phyloP scores from a whole-genome alignment of 257 asterid species.

The Solanum pimpinellifolium region DNA sequence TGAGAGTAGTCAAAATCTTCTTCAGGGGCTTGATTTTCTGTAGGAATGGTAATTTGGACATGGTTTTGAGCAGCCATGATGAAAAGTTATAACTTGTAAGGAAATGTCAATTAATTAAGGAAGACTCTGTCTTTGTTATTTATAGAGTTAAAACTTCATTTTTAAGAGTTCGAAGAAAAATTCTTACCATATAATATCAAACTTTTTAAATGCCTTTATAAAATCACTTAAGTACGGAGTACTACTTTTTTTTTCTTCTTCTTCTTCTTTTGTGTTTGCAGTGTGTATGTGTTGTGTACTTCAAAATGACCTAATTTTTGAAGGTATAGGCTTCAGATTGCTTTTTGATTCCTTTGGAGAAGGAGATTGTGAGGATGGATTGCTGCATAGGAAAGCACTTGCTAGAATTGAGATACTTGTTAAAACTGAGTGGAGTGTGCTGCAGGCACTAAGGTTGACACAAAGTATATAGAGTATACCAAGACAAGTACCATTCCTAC shows the following conservation, averaged over 20 bases:
- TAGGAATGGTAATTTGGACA: constrained; percentile 22
- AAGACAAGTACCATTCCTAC: constrained; percentile 25
- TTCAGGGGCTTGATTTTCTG: constrained; percentile 5
- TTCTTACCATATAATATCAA: neutral
- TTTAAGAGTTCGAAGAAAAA: neutral
- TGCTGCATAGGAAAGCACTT: constrained; percentile 24
- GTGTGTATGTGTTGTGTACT: neutral
- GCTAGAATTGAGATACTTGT: neutral
- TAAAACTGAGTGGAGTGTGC: constrained; percentile 38
- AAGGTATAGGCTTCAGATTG: neutral
- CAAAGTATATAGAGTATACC: constrained; percentile 3
- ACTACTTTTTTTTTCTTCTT: neutral
- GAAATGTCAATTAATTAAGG: neutral
- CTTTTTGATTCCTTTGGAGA: neutral
- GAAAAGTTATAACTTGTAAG: neutral
- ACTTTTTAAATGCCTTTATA: neutral
- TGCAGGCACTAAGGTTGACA: constrained; percentile 19
- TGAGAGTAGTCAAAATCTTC: constrained; percentile 42
- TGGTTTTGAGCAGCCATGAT: constrained; percentile 40
- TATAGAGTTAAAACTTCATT: constrained; percentile 15
- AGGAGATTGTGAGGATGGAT: constrained; percentile 12
- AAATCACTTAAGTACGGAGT: neutral
- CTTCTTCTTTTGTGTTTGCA: neutral
- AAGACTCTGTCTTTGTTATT: constrained; percentile 7
- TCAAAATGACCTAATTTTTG: neutral